These are phyloP conservation scores for Epichloe uncinata DNA, from an alignment of 2,329 filamentous ascomycete genomes.

Conservation along the genomic window DNA sequence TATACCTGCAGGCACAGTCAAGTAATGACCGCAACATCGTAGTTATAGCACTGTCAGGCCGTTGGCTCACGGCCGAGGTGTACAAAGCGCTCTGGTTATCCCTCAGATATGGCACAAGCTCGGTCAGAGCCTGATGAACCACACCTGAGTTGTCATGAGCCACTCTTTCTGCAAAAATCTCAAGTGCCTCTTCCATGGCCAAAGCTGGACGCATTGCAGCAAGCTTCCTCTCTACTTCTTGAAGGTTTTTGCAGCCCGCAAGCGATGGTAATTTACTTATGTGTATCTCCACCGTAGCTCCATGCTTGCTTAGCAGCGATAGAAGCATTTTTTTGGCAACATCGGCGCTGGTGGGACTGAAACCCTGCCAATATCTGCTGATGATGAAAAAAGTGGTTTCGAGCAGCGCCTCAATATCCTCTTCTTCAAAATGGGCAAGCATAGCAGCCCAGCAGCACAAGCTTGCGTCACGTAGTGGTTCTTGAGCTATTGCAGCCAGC, in stretches of 20 bases:
- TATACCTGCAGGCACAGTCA: slow-evolving; percentile 75
- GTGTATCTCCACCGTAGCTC: slow-evolving; percentile 46
- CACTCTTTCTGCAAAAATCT: slow-evolving; percentile 53
- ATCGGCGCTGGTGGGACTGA: slow-evolving; percentile 47
- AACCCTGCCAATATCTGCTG: slow-evolving; percentile 60
- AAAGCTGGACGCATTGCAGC: slow-evolving; percentile 42
- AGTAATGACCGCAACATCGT: slow-evolving; percentile 64
- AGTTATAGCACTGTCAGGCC: slow-evolving; percentile 62
- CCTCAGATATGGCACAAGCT: slow-evolving; percentile 62
- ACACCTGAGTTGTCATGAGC: slow-evolving; percentile 77
- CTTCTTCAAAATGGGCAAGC: slow-evolving; percentile 58
- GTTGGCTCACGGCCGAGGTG: slow-evolving; percentile 66
- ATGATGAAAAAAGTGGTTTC: slow-evolving; percentile 87
- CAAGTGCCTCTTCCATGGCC: slow-evolving; percentile 4
- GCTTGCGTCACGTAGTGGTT: slow-evolving; percentile 61
- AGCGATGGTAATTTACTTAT: slow-evolving; percentile 71
- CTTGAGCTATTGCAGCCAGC: slow-evolving; percentile 65
- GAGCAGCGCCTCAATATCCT: slow-evolving; percentile 66
- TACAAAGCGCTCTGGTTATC: slow-evolving; percentile 67
- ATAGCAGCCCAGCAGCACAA: slow-evolving; percentile 78
- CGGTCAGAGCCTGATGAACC: slow-evolving; percentile 65
- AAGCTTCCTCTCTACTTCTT: slow-evolving; percentile 53
- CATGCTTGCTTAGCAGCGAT: slow-evolving; percentile 51
- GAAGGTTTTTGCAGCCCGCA: slow-evolving; percentile 53
- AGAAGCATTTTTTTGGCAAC: slow-evolving; percentile 51